Evolutionary conservation across 2,329 filamentous ascomycete genomes (phyloP), one percentile per base, ranked within the genome.

Genomic region (Aspergillus bombycis): DNA sequence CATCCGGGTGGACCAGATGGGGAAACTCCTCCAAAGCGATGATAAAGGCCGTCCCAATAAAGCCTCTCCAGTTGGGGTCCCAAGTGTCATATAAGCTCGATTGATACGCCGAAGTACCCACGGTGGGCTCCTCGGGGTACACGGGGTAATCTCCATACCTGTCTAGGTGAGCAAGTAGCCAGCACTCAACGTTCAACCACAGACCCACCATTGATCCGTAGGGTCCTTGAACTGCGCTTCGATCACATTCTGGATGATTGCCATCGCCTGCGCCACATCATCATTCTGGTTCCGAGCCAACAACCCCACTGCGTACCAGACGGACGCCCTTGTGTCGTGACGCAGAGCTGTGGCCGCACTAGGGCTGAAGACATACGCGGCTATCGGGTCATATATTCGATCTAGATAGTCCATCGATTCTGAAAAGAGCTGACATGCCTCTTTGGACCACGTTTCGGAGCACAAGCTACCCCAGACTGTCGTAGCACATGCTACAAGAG

Each of bases 51-150:
- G 85, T 88, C 14, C 86, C 85, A 38, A 89, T 80, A 62, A 89
- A 89, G 0, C 86, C 87, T 57, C 87, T 79, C 87, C 87, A 89
- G 65, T 89, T 89, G 1, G 86, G 86, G 67, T 89, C 87, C 84
- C 85, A 89, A 0, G 83, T 82, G 61, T 82, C 80, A 70, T 88
- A 87, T 38, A 86, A 85, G 4, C 65, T 55, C 0, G 80, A 72
- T 1, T 80, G 79, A 65, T 89, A 89, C 19, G 77, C 73, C 2
- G 75, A 59, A 2, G 80, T 83, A 21, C 86, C 86, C 5, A 89
- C 66, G 2, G 81, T 81, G 0, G 87, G 87, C 71, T 89, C 83
- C 67, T 89, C 70, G 0, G 70, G 70, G 14, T 68, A 72, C 11
- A 59, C 54, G 16, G 66, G 85, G 64, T 68, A 78, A 60, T 73